Evolutionary conservation across 177 flowering plant species (phyloP), one percentile per base, ranked within the genome.

Genomic region (Vitis hybrid): DNA sequence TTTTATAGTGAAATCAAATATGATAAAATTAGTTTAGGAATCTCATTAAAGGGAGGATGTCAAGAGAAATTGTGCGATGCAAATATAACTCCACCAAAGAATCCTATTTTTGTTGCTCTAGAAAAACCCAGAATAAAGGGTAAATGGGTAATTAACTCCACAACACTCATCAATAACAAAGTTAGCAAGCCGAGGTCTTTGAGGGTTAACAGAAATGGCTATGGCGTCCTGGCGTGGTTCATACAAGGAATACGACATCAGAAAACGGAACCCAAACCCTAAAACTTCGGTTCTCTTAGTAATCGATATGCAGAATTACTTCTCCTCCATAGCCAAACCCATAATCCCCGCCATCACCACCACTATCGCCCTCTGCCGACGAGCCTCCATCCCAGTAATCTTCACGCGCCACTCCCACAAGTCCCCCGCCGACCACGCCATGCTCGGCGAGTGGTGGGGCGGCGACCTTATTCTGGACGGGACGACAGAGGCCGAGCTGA

Each of bases 401-500:
- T 88, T 83, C 87, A 89, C 93, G 27, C 93, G 96, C 82, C 96
- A 90, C 85, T 24, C 75, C 74, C 89, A 90, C 78, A 81, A 73
- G 60, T 80, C 91, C 46, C 84, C 85, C 16, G 61, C 71, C 40
- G 89, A 87, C 70, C 52, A 77, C 79, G 82, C 81, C 72, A 87
- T 88, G 87, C 82, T 91, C 27, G 82, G 62, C 2, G 93, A 91
- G 82, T 91, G 93, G 91, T 89, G 93, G 90, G 21, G 71, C 74
- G 70, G 69, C 68, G 87, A 85, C 64, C 79, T 87, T 69, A 73
- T 89, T 82, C 21, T 85, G 67, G 92, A 91, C 74, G 97, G 93
- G 11, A 84, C 94, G 46, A 6, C 11, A 11, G 89, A 80, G 1
- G 76, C 92, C 40, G 78, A 84, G 72, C 84, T 91, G 57, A 74